phyloP scores from a whole-genome alignment of 192 early-diverging fungal genomes.

The Phycomyces nitens region DNA sequence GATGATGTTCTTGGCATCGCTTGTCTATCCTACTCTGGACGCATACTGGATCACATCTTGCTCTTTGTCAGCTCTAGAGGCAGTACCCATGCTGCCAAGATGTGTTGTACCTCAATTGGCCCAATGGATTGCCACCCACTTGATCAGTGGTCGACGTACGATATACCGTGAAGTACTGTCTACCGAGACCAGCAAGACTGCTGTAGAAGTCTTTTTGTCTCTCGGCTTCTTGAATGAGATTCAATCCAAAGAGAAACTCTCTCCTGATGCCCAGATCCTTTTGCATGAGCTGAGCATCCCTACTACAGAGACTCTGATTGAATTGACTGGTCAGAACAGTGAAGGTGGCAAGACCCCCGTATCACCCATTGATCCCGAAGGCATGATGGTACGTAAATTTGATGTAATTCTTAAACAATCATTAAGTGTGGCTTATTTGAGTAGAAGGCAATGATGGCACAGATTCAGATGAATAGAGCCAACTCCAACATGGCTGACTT shows the following conservation, averaged over 20 bases:
- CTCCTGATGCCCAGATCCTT: conserved; percentile 32
- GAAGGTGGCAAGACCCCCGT: conserved; percentile 34
- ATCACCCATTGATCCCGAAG: conserved; percentile 32
- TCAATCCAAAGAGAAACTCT: conserved; percentile 26
- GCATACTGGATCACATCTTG: conserved; percentile 40
- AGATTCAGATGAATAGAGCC: conserved; percentile 41
- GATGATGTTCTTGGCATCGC: conserved; percentile 32
- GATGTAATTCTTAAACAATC: too few relatives aligned
- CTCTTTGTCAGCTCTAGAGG: conserved; percentile 34
- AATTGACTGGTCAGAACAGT: conserved; percentile 33
- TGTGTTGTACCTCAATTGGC: conserved; percentile 34
- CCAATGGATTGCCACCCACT: conserved; percentile 41
- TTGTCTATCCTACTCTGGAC: conserved; percentile 37
- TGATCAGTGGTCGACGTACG: conserved; percentile 35
- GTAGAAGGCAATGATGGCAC: conserved; percentile 37
- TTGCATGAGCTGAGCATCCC: conserved; percentile 34
- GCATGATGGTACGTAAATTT: conserved; percentile 29
- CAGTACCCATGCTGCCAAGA: conserved; percentile 31
- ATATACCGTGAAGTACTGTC: conserved; percentile 40
- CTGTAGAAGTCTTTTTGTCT: conserved; percentile 32
- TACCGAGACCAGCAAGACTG: conserved; percentile 30
- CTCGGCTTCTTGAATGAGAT: conserved; percentile 33
- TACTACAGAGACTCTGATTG: conserved; percentile 32
- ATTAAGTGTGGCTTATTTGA: too few relatives aligned
- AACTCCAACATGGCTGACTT: conserved; percentile 39